Evolutionary conservation across 495 filamentous ascomycete genomes (phyloP).

Genomic region (Penicillium diatomitis): DNA sequence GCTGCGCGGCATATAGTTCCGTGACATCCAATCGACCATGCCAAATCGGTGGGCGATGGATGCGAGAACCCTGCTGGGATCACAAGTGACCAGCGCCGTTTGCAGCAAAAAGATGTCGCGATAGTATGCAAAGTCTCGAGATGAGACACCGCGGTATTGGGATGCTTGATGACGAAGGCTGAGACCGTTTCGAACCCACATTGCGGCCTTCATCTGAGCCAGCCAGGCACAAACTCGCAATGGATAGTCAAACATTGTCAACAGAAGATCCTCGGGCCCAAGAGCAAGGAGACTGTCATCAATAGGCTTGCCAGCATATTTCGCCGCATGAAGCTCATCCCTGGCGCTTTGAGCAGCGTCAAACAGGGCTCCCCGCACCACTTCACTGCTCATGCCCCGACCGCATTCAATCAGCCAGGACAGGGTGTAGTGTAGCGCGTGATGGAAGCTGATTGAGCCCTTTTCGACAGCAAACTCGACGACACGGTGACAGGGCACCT

Average conservation of each 20-base stretch:
- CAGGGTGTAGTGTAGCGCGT: constrained; percentile 91
- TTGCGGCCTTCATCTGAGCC: constrained; percentile 92
- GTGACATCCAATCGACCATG: constrained; percentile 81
- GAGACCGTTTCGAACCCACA: constrained; percentile 98
- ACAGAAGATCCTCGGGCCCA: constrained; percentile 64
- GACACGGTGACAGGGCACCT: constrained; percentile 45
- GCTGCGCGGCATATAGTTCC: constrained; percentile 58
- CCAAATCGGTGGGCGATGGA: constrained; percentile 87
- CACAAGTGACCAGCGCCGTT: constrained; percentile 76
- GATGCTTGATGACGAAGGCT: constrained; percentile 91
- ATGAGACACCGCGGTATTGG: constrained; percentile 78
- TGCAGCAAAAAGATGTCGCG: constrained; percentile 93
- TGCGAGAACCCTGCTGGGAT: constrained; percentile 76
- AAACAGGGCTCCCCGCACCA: constrained; percentile 57
- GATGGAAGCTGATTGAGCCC: constrained; percentile 93
- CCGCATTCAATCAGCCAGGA: constrained; percentile 94
- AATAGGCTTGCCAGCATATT: constrained; percentile 4
- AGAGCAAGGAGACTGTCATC: constrained; percentile 18
- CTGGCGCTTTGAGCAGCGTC: constrained; percentile 39
- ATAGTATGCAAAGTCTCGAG: constrained; percentile 85
- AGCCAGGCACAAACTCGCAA: constrained; percentile 92
- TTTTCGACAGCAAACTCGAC: constrained; percentile 82
- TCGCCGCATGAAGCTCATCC: constrained; percentile 14
- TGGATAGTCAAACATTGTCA: constrained; percentile 87
- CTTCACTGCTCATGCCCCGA: constrained; percentile 58